Evolutionary conservation across 768 basidiomycete genomes (phyloP), one percentile per base, ranked within the genome.

Genomic region (Leccinellum albellum): DNA sequence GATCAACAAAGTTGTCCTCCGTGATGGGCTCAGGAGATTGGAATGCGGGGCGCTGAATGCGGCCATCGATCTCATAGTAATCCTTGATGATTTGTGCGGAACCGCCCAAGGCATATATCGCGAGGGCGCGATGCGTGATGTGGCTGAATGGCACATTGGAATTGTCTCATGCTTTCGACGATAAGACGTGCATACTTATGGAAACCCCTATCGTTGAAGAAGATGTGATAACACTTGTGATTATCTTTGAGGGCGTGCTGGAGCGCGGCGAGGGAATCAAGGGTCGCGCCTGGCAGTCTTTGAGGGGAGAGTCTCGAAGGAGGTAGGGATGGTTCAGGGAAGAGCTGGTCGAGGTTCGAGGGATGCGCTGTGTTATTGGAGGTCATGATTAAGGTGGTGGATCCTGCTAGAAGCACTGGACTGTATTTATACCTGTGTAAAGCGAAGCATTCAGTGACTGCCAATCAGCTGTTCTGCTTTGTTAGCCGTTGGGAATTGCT

Each of bases 141-240:
- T 73, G 72, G 23, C 71, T 73, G 13, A 6, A 33, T 12, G 13
- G 24, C n/a, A 2, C 3, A 28, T 51, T 28, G 26, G 9, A 2
- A 1, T 48, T n/a, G 35, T 14, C 12, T 10, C 4, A 24, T 17
- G 2, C 8, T 1, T 5, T 9, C 29, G 1, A 29, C 21, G 14
- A 17, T 12, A 51, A 20, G 8, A 14, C 1, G 10, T 15, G 67
- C 76, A 13, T 58, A 83, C 83, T 84, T 84, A 72, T 84, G 83
- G 55, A 80, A 79, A 0, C 71, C 60, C 29, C 46, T 56, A 20
- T 79, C 63, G 52, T 82, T 78, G 64, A 78, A 76, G 66, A 79
- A 85, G 12, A 78, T 73, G 53, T 85, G 82, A 64, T 74, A 72
- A 48, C 70, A 75, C 28, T 69, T 66, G 49, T 83, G 78, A 54